Conservation (phyloP, 352 stramenopile genomes). For the Phytophthora europaea region DNA sequence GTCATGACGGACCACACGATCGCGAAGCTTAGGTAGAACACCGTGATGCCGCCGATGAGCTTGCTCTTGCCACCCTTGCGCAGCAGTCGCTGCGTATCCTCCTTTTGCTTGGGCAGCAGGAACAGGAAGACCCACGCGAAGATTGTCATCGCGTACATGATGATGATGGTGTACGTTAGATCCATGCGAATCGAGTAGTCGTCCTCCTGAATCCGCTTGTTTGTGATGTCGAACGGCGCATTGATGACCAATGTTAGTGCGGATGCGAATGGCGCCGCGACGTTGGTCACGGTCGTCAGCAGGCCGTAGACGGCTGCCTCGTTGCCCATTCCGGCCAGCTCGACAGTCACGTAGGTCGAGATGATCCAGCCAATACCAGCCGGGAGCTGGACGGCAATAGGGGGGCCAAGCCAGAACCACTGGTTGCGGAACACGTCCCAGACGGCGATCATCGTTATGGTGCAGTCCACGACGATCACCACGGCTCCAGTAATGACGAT, state of each 20-base stretch:
- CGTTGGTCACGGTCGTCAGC: constrained; percentile 45
- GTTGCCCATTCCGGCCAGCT: constrained; percentile 53
- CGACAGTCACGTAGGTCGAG: constrained; percentile 42
- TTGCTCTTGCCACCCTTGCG: constrained; percentile 44
- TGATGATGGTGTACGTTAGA: constrained; percentile 47
- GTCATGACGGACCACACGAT: constrained; percentile 50
- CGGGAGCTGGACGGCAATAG: constrained; percentile 42
- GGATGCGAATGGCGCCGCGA: constrained; percentile 42
- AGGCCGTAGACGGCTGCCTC: constrained; percentile 53
- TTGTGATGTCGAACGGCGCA: constrained; percentile 43
- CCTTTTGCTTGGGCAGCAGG: constrained; percentile 47
- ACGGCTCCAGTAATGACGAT: constrained; percentile 33
- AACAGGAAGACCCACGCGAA: constrained; percentile 45
- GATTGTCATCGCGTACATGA: constrained; percentile 48
- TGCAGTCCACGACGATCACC: constrained; percentile 40
- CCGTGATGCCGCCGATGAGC: constrained; percentile 35
- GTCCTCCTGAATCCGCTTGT: constrained; percentile 43
- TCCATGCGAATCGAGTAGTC: constrained; percentile 41
- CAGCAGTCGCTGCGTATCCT: constrained; percentile 38
- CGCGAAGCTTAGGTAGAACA: constrained; percentile 38
- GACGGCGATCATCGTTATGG: constrained; percentile 33
- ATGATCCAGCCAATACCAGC: constrained; percentile 47
- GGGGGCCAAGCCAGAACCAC: constrained; percentile 46
- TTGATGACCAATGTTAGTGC: constrained; percentile 47
- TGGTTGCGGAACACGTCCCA: constrained; percentile 49